Evolutionary conservation across 2,329 filamentous ascomycete species (phyloP).

Genomic region (Coniochaeta hoffmannii): DNA sequence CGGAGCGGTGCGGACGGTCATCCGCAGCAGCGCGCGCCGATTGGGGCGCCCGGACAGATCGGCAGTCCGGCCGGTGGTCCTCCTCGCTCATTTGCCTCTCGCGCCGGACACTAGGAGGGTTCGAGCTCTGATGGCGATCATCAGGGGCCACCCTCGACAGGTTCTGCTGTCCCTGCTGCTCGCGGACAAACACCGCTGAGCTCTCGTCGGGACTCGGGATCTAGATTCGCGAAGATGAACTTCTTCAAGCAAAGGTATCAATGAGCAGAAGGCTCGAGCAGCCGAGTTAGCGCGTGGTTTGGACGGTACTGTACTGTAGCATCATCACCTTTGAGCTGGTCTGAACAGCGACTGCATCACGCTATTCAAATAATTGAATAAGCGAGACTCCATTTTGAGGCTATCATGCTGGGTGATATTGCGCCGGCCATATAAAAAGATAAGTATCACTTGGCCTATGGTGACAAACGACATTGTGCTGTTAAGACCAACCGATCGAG

Average conservation of each 20-base stretch:
- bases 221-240: no score
- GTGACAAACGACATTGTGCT: no score
- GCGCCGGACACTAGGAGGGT: neutral
- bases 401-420: neutral
- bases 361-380: constrained; percentile 3
- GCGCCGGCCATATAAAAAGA: no score
- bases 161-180: neutral
- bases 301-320: neutral
- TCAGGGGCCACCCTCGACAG: neutral
- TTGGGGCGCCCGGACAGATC: constrained; percentile 60
- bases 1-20: constrained; percentile 34
- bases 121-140: neutral
- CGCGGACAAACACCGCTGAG: no score
- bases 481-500: no score
- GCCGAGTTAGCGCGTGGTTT: neutral
- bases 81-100: neutral
- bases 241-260: no score
- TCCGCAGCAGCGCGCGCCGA: constrained; percentile 28
- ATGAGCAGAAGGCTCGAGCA: no score
- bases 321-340: neutral
- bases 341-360: neutral
- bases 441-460: no score
- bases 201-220: no score
- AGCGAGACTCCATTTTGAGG: neutral
- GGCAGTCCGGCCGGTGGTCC: constrained; percentile 51